Evolutionary conservation across 108 stramenopile species (phyloP).

Genomic region (Nannochloropsis oceanica): DNA sequence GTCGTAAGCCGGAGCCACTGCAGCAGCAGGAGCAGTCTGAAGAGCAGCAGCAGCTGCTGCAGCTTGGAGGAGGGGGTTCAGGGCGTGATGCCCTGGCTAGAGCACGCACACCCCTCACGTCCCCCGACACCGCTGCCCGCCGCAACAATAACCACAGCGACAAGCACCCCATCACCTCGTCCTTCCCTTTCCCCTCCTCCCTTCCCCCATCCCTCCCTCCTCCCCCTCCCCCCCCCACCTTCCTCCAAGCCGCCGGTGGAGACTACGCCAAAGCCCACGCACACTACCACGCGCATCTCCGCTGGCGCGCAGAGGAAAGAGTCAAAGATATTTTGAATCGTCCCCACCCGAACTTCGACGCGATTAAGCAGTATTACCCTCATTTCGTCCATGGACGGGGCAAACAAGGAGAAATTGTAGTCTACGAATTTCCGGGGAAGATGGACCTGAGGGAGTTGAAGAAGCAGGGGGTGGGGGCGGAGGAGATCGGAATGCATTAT

Average conservation of each 20-base stretch:
- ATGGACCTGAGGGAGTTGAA: slow-evolving; percentile 11
- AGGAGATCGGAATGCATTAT: slow-evolving; percentile 19
- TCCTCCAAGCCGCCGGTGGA: not conserved
- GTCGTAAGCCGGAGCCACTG: not conserved
- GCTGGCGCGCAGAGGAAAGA: not conserved
- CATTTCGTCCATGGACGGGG: slow-evolving; percentile 28
- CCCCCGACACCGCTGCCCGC: not conserved
- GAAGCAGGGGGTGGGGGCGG: slow-evolving; percentile 5
- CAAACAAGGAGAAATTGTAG: slow-evolving; percentile 9
- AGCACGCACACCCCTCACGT: not conserved
- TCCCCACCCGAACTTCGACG: slow-evolving; percentile 13
- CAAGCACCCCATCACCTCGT: not conserved
- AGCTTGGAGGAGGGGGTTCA: not conserved
- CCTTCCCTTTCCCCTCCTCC: not conserved
- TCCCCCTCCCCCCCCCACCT: not conserved
- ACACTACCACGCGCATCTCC: not conserved
- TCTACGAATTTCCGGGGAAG: slow-evolving; percentile 14
- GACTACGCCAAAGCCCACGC: not conserved
- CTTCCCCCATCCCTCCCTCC: not conserved
- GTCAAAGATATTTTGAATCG: not conserved
- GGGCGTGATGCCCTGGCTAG: not conserved
- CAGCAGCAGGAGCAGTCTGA: not conserved
- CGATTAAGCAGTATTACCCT: slow-evolving; percentile 25
- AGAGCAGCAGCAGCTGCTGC: not conserved
- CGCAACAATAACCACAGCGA: too few relatives aligned